A percentile compares a stretch with the other conserved stretches of the same genome.
Conservation (phyloP, 441 rosid genomes). For the Jatropha multifida region DNA sequence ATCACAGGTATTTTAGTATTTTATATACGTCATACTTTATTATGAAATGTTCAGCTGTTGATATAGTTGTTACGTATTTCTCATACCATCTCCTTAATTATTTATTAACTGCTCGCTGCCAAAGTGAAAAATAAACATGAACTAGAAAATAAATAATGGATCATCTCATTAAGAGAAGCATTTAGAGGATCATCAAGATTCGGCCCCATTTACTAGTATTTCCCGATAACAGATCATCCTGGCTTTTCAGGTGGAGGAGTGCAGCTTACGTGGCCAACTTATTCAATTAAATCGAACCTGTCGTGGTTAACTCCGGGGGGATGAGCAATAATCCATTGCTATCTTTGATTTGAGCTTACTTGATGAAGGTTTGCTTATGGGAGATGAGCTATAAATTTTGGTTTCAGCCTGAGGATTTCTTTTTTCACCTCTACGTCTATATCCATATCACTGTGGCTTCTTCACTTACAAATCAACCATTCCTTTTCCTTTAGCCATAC, state of each 20-base stretch:
- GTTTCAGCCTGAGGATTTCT: background rate
- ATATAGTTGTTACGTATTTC: background rate
- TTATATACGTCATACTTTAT: background rate
- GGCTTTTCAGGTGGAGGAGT: slow-evolving; percentile 53
- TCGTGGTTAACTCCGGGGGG: slow-evolving; percentile 12
- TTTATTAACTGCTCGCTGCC: background rate
- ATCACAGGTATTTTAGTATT: slow-evolving; percentile 45
- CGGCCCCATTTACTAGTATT: background rate
- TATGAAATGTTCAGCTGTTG: background rate
- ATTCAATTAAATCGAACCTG: slow-evolving; percentile 38
- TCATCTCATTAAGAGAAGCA: too few species aligned
- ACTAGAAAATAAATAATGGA: background rate
- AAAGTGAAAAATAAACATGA: too few species aligned
- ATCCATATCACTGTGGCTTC: background rate
- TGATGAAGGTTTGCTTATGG: background rate
- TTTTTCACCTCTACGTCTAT: background rate
- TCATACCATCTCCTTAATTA: background rate
- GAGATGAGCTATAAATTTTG: background rate
- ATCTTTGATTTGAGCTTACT: background rate
- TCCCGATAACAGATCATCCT: background rate
- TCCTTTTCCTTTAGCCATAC: too few species aligned
- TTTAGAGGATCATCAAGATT: background rate
- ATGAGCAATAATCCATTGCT: slow-evolving; percentile 11
- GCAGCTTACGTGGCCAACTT: slow-evolving; percentile 53
- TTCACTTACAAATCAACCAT: too few species aligned